Base-by-base conservation (phyloP, 768 basidiomycete genomes). In the Rhizopogon salebrosus region DNA sequence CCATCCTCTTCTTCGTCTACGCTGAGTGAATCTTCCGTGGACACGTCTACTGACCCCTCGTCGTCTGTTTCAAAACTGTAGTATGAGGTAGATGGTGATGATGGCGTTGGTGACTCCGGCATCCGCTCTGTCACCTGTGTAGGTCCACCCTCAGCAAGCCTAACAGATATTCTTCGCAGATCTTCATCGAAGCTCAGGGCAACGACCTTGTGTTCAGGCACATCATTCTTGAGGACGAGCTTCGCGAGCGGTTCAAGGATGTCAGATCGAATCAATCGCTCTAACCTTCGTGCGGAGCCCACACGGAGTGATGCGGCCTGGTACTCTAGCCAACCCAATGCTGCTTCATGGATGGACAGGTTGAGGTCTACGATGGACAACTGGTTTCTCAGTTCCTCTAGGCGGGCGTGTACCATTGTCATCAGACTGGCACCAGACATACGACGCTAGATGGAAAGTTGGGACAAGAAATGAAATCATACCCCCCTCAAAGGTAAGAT, bases 351-450 rank as follows among this genome's bases (percentile, higher is more conserved):
- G n/a, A 41, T 38, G n/a, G 8, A 38, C 40, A 48, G 29, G 16
- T 51, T 20, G 27, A 51, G 50, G 29, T 41, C 8, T n/a, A 51
- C 20, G 5, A 51, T 23, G 18, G 40, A 51, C 6, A 51, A 31
- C 16, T 41, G 50, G 18, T 51, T 51, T 40, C 27, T 38, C 50
- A 51, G 40, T 22, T 51, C 50, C 27, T 51, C 50, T 16, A 51
- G 40, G 23, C 50, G 50, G 41, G 50, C 40, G 16, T 40, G 3
- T 6, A 51, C 31, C 4, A 51, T 51, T 41, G 50, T 22, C 3
- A 40, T 22, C 50, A 31, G 37, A 27, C 39, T 51, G 14, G 23
- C 50, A 18, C 14, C 38, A 40, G 39, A 41, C 11, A 51, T 42
- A 31, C 50, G 50, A 20, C 50, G 50, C 50, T 51, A 34, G 29